phyloP scores from a whole-genome alignment of 129 eudicot species.

The carrot (Daucus carota) region DNA sequence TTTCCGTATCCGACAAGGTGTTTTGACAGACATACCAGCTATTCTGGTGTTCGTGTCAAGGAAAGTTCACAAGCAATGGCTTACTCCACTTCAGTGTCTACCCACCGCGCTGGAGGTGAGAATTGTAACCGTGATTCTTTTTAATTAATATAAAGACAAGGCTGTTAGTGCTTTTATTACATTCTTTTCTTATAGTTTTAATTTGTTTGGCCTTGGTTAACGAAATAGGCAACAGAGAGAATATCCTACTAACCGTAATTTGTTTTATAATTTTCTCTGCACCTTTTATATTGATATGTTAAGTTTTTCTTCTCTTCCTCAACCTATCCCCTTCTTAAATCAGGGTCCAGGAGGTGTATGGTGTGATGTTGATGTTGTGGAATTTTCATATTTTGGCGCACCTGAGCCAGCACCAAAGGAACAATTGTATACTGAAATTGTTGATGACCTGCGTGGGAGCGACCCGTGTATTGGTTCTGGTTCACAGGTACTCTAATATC shows the following conservation, averaged over 20 bases:
- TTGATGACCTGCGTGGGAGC: slow-evolving; percentile 94
- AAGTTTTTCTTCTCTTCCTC: background rate
- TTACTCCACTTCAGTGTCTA: slow-evolving; percentile 82
- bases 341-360: slow-evolving; percentile 99
- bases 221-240: background rate
- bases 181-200: background rate
- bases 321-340: background rate
- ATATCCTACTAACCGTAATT: background rate
- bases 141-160: background rate
- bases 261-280: background rate
- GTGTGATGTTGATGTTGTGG: slow-evolving; percentile 97
- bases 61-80: slow-evolving; percentile 97
- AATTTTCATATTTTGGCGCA: slow-evolving; percentile 88
- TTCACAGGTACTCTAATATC: slow-evolving; percentile 57
- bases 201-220: background rate
- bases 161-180: background rate
- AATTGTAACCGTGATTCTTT: background rate
- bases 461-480: slow-evolving; percentile 91
- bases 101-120: slow-evolving; percentile 86
- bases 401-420: slow-evolving; percentile 83
- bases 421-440: slow-evolving; percentile 82
- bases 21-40: slow-evolving; percentile 83
- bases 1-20: slow-evolving; percentile 73
- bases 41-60: slow-evolving; percentile 83
- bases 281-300: background rate